Conservation (phyloP, 176 grass and related monocot species). For the Paspalum notatum region DNA sequence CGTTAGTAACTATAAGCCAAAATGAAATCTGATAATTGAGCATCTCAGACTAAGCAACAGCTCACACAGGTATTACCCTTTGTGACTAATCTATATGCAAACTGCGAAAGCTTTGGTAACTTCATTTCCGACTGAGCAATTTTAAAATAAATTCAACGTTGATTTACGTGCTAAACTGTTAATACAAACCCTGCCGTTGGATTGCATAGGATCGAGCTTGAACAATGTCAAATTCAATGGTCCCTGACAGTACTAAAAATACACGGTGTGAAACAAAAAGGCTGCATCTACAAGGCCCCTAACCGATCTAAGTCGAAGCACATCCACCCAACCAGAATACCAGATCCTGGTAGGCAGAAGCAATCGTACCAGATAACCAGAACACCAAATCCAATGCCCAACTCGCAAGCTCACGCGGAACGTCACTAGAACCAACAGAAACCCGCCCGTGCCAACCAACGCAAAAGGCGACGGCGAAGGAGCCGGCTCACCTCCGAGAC, state of each 20-base stretch:
- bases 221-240: background rate
- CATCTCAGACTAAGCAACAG: no score
- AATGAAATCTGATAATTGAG: no score
- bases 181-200: background rate
- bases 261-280: background rate
- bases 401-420: background rate
- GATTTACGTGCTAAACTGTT: no score
- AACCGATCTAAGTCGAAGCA: background rate
- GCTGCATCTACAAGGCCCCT: background rate
- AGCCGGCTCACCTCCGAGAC: conserved; percentile 35
- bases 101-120: no score
- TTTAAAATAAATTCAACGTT: no score
- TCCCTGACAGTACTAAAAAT: no score
- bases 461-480: background rate
- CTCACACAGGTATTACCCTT: no score
- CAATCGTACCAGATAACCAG: background rate
- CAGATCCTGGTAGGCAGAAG: background rate
- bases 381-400: background rate
- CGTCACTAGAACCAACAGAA: background rate
- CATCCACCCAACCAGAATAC: background rate
- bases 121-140: no score
- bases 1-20: background rate
- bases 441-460: background rate
- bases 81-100: no score
- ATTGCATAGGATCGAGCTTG: background rate